Base-by-base conservation (phyloP, 2,329 filamentous ascomycete genomes). In the Colletotrichum simmondsii region DNA sequence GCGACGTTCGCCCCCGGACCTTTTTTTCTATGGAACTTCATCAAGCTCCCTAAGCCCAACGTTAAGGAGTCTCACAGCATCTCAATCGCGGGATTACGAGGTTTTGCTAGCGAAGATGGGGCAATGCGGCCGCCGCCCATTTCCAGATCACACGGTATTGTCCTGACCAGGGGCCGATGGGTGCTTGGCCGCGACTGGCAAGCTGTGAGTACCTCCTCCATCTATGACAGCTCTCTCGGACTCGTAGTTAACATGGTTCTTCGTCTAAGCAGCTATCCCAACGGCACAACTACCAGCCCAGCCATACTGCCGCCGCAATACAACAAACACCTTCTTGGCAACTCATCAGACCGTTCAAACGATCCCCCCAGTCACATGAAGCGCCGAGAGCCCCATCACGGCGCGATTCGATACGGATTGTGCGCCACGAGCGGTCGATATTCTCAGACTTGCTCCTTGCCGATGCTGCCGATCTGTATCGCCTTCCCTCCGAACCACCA, bases 81-180 rank as follows among this genome's bases (percentile, higher is more conserved):
- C 70, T 69, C 54, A 35, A 30, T 52, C 56, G 35, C 49, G 53
- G 42, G 28, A 37, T 58, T 26, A n/a, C 16, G 46, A 42, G 30
- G 37, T 14, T 35, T 65, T 53, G 61, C 35, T 65, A 49, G 70
- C 53, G 28, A 73, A 72, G 26, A 75, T 75, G 74, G 74, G 63
- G 70, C 65, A 54, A 75, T 75, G 74, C 72, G 74, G 63, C 66
- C 65, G 62, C 59, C 63, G 62, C 63, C 46, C 42, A 66, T 64
- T 53, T 63, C 71, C 22, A 69, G 66, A 71, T 58, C 62, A 58
- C 46, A 65, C 62, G 42, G 58, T 46, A 28, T 65, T 63, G 59
- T 65, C 59, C 54, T 74, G 60, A 74, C 64, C 10, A 74, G 54
- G 53, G 57, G 62, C 59, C 57, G 68, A 22, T 63, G 73, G 73